Conservation (phyloP, 768 basidiomycete species). For the Tephrocybe sp. region DNA sequence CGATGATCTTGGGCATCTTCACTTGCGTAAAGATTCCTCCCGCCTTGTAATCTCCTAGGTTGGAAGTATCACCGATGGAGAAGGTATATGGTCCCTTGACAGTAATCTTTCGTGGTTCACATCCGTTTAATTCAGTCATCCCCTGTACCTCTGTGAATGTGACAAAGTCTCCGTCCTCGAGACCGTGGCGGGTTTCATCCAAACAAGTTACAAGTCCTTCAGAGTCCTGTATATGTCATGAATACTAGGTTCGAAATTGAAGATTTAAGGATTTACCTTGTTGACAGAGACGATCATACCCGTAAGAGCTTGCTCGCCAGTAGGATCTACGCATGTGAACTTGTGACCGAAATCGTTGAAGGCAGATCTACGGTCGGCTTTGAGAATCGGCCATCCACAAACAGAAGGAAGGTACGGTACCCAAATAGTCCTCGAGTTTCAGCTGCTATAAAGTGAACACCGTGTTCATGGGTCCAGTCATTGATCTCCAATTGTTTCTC, state of each 20-base stretch:
- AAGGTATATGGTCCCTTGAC: constrained; percentile 99
- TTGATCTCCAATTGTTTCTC: constrained; percentile 92
- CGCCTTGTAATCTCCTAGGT: constrained; percentile 69
- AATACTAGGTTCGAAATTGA: not conserved
- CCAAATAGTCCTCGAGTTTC: constrained; percentile 94
- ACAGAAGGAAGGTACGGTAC: constrained; percentile 37
- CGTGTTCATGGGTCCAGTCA: constrained; percentile 89
- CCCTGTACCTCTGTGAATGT: constrained; percentile 96
- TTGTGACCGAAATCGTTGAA: constrained; percentile 97
- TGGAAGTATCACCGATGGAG: constrained; percentile 87
- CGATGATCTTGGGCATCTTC: constrained; percentile 96
- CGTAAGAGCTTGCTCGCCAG: constrained; percentile 89
- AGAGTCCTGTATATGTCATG: constrained; percentile 48
- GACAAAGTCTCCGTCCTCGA: constrained; percentile 98
- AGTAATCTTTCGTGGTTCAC: constrained; percentile 86
- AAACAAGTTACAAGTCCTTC: constrained; percentile 96
- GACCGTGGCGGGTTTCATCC: constrained; percentile 95
- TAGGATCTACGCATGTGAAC: constrained; percentile 96
- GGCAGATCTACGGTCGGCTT: constrained; percentile 57
- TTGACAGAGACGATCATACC: constrained; percentile 97
- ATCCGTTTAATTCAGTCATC: constrained; percentile 87
- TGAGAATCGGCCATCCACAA: not conserved
- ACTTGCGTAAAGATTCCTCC: constrained; percentile 98
- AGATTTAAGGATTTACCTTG: constrained; percentile 47
- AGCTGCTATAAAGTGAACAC: constrained; percentile 87